Evolutionary conservation across 139 green algal genomes (phyloP), one percentile per base, ranked within the genome.

Genomic region (Closterium sp.): DNA sequence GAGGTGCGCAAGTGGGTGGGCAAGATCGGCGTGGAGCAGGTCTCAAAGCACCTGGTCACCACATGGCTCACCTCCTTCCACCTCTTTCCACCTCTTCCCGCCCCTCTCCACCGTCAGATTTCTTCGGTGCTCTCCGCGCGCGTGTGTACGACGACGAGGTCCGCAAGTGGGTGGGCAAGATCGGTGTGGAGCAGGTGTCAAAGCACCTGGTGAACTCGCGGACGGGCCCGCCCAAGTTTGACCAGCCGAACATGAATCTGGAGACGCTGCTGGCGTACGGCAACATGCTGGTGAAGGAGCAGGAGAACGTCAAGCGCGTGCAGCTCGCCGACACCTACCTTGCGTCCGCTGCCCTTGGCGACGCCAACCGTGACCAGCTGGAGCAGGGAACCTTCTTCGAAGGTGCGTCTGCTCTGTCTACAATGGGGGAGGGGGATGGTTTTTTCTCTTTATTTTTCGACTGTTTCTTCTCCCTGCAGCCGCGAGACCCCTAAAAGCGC

Each of bases 271-370:
- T 99, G 91, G 95, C 96, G 93, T 99, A 99, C 95, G 98, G 98
- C 94, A 96, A 97, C 89, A 17, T 93, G 32, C 94, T 99, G 88
- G 97, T 98, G 27, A 93, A 97, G n/a, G 98, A 99, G 97, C 98
- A 99, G 96, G 98, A 99, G 96, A 99, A 99, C 94, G 97, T 99
- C 27, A 98, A 98, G 96, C 97, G 98, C 88, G 97, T 99, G 96
- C 98, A 99, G 97, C 96, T 99, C 92, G 98, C 98, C 0, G 97
- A 99, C 86, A 95, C 95, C 62, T 99, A 99, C 97, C 92, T 99
- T 89, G 90, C 91, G 22, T 96, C 97, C 73, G 98, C 98, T 86
- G 97, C 96, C 88, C 96, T 99, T 0, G 92, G 92, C 6, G 70
- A 94, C 2, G 92, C 92, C 70, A 93, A 94, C 70, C 2, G 17